Base-by-base conservation (phyloP, 768 basidiomycete species). In the Boletus rubescentipes region DNA sequence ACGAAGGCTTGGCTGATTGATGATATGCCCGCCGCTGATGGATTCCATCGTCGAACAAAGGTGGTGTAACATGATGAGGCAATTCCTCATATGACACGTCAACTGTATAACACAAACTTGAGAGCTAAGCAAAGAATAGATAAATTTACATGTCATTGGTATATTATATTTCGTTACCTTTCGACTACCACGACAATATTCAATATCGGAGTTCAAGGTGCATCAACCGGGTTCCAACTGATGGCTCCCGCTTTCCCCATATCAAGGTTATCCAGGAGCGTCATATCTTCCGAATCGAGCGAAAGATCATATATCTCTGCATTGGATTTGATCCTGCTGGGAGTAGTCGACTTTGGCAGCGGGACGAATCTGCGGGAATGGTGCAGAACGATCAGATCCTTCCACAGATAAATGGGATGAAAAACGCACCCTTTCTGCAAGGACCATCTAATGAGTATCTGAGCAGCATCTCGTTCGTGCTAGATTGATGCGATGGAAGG, bases 371-470 rank as follows among this genome's bases (percentile, higher is more conserved):
- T 93, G 54, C 12, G 20, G 34, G 12, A 32, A 39, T 36, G 31
- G 31, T 38, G 16, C 12, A 44, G 11, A 39, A 29, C 16, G 21
- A 51, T 38, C 31, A 49, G n/a, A 51, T 20, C n/a, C 23, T 30
- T 38, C 32, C 15, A 15, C n/a, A 14, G 30, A 46, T 31, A 15
- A 46, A 49, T 35, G n/a, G 45, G 37, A 41, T 47, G 41, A 48
- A 50, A 42, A 50, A 72, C 81, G 45, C 61, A 89, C 89, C 85
- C 85, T 64, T 80, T 83, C 68, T 97, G 94, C 35, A 98, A 73
- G 29, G 92, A 94, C 91, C 93, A 97, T 21, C 95, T 82, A 51
- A 97, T 73, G 15, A 97, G 79, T 41, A 96, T 76, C 63, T 97
- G 94, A 16, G 92, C 85, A 5, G 81, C 79, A 38, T 85, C 81